Evolutionary conservation across 1,284 basidiomycete species (phyloP).

Genomic region (Thecaphora thlaspeos): DNA sequence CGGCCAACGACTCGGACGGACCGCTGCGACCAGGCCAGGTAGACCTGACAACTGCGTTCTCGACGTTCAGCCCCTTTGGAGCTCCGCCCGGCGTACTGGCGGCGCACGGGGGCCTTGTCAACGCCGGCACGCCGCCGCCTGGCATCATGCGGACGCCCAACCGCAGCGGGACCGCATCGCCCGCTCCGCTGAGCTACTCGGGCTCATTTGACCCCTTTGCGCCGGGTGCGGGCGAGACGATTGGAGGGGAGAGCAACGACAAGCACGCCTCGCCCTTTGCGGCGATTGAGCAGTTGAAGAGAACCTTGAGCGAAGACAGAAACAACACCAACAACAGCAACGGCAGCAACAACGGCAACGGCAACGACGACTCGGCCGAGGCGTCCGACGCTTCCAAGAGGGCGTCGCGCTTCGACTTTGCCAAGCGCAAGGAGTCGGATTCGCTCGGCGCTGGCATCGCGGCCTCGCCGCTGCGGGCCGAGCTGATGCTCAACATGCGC

Average conservation of each 20-base stretch:
- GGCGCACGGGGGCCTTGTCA: slow-evolving; percentile 17
- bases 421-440: slow-evolving; percentile 44
- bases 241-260: slow-evolving; percentile 25
- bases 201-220: slow-evolving; percentile 56
- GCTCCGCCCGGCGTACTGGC: slow-evolving; percentile 26
- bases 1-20: slow-evolving; percentile 15
- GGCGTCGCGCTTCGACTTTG: slow-evolving; percentile 48
- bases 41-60: slow-evolving; percentile 27
- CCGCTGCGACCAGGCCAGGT: neutral
- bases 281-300: slow-evolving; percentile 39
- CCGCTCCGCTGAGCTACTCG: slow-evolving; percentile 41
- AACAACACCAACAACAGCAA: slow-evolving; percentile 1
- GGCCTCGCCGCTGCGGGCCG: slow-evolving; percentile 26
- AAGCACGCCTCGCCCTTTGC: slow-evolving; percentile 29
- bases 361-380: slow-evolving; percentile 19
- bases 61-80: slow-evolving; percentile 27
- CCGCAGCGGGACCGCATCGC: slow-evolving; percentile 31
- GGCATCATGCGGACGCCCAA: slow-evolving; percentile 24
- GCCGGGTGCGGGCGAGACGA: slow-evolving; percentile 34
- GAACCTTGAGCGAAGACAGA: slow-evolving; percentile 32
- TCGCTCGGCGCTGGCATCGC: slow-evolving; percentile 14
- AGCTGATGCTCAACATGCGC: slow-evolving; percentile 19
- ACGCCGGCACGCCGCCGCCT: slow-evolving; percentile 21
- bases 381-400: slow-evolving; percentile 21
- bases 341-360: slow-evolving; percentile 4